phyloP scores from a whole-genome alignment of 2,329 filamentous ascomycete species.

The Phialophora tarda region DNA sequence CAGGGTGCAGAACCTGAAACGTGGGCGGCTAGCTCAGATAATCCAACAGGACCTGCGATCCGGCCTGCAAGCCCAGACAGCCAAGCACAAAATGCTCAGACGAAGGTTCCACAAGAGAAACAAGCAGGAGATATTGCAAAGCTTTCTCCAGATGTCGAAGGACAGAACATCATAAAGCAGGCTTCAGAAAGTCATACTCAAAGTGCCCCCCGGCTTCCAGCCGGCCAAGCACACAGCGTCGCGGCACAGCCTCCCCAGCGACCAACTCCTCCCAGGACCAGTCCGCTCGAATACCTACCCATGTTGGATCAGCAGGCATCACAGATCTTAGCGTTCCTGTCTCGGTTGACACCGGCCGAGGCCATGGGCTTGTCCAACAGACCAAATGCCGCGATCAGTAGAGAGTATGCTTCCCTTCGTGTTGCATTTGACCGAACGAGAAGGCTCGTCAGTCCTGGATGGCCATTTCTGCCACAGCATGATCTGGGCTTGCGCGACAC shows the following conservation, averaged over 20 bases:
- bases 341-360: conserved; percentile 45
- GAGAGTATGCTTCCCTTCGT: conserved; percentile 67
- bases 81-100: not conserved
- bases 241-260: conserved; percentile 15
- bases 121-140: conserved; percentile 7
- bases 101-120: conserved; percentile 2
- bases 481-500: conserved; percentile 58
- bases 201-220: conserved; percentile 2
- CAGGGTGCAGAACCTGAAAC: not conserved
- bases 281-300: conserved; percentile 65
- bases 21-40: not conserved
- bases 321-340: conserved; percentile 25
- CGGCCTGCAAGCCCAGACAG: not conserved
- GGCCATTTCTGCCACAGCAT: conserved; percentile 62
- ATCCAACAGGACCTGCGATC: not conserved
- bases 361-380: conserved; percentile 62
- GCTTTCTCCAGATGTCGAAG: not conserved
- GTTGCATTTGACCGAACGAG: conserved; percentile 68
- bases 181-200: not conserved
- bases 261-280: conserved; percentile 20
- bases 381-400: conserved; percentile 61
- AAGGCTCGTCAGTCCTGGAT: conserved; percentile 63
- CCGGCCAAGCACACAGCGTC: conserved; percentile 5
- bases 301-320: conserved; percentile 66
- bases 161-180: not conserved